Evolutionary conservation across 805 yeast genomes (phyloP), one percentile per base, ranked within the genome.

Genomic region (Yarrowia divulgata): DNA sequence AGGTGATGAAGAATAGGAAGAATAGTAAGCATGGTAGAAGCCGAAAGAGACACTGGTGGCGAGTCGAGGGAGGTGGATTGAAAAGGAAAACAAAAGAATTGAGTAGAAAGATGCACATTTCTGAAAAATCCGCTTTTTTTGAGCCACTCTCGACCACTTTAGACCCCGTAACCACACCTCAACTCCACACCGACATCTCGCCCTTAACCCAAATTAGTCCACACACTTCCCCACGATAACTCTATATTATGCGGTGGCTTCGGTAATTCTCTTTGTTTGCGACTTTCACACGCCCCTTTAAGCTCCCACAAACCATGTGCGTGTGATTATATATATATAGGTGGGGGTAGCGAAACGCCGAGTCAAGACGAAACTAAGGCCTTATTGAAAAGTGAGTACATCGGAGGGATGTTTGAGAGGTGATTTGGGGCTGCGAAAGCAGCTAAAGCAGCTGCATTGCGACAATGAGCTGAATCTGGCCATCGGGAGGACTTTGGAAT

Each of bases 251-350:
- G 48, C n/a, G 48, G 63, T 57, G 48, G 63, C 63, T 57, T 57
- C 63, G 63, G 63, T 42, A 40, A 40, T 57, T 43, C 18, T 45
- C 66, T 45, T 60, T 60, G 66, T 60, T 60, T 60, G 66, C 66
- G 66, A 45, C 52, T 60, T 60, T 60, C 66, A 60, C 66, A 60
- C 63, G 63, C 50, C 66, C 52, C 42, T 60, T 60, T 45, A 45
- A 45, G 66, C 52, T 60, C 66, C 63, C 48, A 57, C 63, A 57
- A 60, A 60, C 66, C 66, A 60, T 60, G 52, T 57, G 48, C 48
- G 66, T 60, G 52, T 45, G 52, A 60, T 43, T 43, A 45, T 60
- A 60, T 57, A 57, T 57, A 57, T 60, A 45, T 43, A 60, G 66
- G 66, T 34, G 50, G 66, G 66, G 66, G 63, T 40, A 57, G 48